Evolutionary conservation across 176 grass and related monocot genomes (phyloP).

Genomic region (Paspalum notatum): DNA sequence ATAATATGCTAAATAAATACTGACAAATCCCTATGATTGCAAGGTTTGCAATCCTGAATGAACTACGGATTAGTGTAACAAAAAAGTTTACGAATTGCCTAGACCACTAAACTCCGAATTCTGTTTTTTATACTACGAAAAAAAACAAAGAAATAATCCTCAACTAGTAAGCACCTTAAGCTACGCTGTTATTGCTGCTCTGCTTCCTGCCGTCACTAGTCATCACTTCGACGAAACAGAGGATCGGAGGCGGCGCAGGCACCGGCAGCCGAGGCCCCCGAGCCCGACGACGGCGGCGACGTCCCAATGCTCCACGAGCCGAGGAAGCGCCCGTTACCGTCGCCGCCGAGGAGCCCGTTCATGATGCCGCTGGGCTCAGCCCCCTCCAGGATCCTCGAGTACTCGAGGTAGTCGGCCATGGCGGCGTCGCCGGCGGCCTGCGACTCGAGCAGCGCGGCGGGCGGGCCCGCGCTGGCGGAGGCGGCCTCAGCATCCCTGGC

Average conservation of each 20-base stretch:
- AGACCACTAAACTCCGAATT: no score
- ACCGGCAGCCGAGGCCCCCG: neutral
- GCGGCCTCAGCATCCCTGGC: neutral
- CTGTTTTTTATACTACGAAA: no score
- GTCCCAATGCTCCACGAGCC: conserved; percentile 44
- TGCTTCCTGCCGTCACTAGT: conserved; percentile 17
- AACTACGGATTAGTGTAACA: neutral
- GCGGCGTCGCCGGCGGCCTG: neutral
- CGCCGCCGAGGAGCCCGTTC: conserved; percentile 4
- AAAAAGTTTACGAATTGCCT: neutral
- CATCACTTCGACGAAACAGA: neutral
- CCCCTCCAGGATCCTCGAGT: conserved; percentile 44
- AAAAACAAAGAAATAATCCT: neutral
- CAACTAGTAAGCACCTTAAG: neutral
- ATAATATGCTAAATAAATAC: no score
- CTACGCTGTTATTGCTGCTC: neutral
- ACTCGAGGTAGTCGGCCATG: conserved; percentile 48
- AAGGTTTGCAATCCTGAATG: neutral
- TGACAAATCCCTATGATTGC: neutral
- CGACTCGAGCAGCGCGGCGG: conserved; percentile 48
- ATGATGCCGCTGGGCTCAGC: conserved; percentile 18
- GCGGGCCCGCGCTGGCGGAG: neutral
- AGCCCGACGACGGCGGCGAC: conserved; percentile 23
- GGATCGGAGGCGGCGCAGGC: neutral
- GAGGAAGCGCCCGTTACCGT: conserved; percentile 29